Evolutionary conservation across 1,284 basidiomycete genomes (phyloP).

Genomic region (Tranzscheliella williamsii): DNA sequence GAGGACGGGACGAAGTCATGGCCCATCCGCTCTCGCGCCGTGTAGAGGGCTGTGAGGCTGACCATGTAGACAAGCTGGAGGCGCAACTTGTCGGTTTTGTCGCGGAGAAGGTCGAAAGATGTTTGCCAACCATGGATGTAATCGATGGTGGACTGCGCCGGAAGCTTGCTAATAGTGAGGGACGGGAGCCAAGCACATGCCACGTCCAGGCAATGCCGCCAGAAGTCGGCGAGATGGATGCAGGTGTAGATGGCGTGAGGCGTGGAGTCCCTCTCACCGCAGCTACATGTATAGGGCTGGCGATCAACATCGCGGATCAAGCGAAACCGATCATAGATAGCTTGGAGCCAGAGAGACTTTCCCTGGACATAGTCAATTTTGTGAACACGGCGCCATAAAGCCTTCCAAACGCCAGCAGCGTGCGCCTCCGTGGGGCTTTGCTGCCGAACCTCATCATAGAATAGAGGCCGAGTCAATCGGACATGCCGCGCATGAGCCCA

Average conservation of each 20-base stretch:
- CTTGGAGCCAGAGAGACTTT: not conserved
- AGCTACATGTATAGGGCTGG: not conserved
- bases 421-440: not conserved
- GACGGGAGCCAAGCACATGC: not conserved
- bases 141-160: not conserved
- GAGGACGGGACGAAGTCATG: not conserved
- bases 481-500: not conserved
- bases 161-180: not conserved
- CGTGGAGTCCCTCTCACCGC: not conserved
- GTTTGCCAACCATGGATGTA: not conserved
- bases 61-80: not conserved
- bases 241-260: not conserved
- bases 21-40: not conserved
- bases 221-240: not conserved
- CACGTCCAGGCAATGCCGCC: not conserved
- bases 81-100: not conserved
- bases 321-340: not conserved
- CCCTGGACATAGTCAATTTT: not conserved
- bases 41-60: slow-evolving; percentile 2
- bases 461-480: not conserved
- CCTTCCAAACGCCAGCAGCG: not conserved
- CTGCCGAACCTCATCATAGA: not conserved
- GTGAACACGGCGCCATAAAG: not conserved
- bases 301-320: not conserved
- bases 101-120: not conserved